Evolutionary conservation across 1,139 yeast species (phyloP).

Genomic region (Pichia sp.): DNA sequence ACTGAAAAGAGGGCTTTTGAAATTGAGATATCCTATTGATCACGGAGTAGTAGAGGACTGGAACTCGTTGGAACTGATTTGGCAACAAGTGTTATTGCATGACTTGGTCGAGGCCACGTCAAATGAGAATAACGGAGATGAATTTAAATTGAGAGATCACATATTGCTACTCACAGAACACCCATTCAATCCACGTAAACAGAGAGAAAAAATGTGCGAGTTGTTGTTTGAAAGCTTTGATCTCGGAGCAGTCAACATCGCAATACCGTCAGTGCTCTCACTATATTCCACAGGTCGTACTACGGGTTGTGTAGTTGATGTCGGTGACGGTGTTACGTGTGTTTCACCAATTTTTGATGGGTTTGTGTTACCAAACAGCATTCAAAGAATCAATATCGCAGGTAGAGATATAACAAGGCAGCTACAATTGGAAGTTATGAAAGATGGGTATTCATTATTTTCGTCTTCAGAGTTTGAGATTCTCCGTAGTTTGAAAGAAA

Average conservation of each 20-base stretch:
- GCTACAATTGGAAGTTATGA: slow-evolving; percentile 57
- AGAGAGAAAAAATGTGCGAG: slow-evolving; percentile 70
- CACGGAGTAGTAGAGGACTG: slow-evolving; percentile 82
- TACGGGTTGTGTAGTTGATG: slow-evolving; percentile 82
- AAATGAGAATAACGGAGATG: slow-evolving; percentile 22
- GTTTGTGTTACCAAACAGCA: slow-evolving; percentile 65
- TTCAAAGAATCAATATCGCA: slow-evolving; percentile 71
- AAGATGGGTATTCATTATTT: slow-evolving; percentile 48
- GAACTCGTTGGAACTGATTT: slow-evolving; percentile 62
- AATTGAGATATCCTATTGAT: slow-evolving; percentile 61
- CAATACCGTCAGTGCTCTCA: slow-evolving; percentile 78
- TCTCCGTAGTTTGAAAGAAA: slow-evolving; percentile 71
- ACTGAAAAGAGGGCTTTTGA: slow-evolving; percentile 63
- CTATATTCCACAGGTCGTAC: slow-evolving; percentile 86
- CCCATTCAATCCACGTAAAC: slow-evolving; percentile 67
- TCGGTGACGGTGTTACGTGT: slow-evolving; percentile 89
- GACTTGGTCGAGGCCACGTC: slow-evolving; percentile 11
- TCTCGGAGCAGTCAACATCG: slow-evolving; percentile 79
- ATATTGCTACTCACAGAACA: slow-evolving; percentile 87
- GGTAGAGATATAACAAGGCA: slow-evolving; percentile 83
- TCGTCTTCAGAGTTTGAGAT: slow-evolving; percentile 79
- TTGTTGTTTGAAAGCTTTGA: slow-evolving; percentile 75
- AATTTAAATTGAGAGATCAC: slow-evolving; percentile 58
- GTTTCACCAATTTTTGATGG: slow-evolving; percentile 90
- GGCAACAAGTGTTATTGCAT: slow-evolving; percentile 24